Evolutionary conservation across 1,284 basidiomycete species (phyloP), one percentile per base, ranked within the genome.

Genomic region (Microbotryomycetes sp.): DNA sequence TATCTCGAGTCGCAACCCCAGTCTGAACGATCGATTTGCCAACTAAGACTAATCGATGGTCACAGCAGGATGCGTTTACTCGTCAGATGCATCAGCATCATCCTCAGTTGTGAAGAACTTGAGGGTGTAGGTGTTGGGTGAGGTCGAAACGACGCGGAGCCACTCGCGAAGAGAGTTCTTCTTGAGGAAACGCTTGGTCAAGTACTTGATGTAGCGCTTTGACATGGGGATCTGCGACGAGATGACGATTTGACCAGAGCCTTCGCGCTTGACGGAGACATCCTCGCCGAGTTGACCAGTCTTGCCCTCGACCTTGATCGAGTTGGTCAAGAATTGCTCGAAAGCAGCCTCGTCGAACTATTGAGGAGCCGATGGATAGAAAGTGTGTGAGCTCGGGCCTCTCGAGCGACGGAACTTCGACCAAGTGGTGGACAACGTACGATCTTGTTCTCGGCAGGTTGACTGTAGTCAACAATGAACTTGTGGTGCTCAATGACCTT

Each of bases 261-360:
- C 63, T 70, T 64, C 73, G 56, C 71, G 71, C 51, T 69, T 64
- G 62, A 75, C 69, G 64, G 70, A 60, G 63, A 77, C 71, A 54
- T 66, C 68, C 57, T 77, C 75, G 57, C 76, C 76, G 56, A 77
- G 74, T 67, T 77, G 74, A 49, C 76, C 76, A n/a, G 76, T 72
- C 71, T 76, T 75, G 49, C 63, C 75, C 49, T 77, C 76, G 59
- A 77, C 75, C 75, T 77, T 77, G 72, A 77, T 77, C 59, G 70
- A 70, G 71, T 77, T 75, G 72, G 75, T 74, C 60, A 77, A 72
- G 74, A 72, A 77, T 73, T 76, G 74, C 69, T 76, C 71, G 68
- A 75, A 77, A 50, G 72, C 72, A 58, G 74, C 76, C 60, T 71
- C 74, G 62, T 77, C 76, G 55, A 77, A 72, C 55, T 57, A 28